Evolutionary conservation across 179 eudicot genomes (phyloP), one percentile per base, ranked within the genome.

Genomic region (Silene noctiflora): DNA sequence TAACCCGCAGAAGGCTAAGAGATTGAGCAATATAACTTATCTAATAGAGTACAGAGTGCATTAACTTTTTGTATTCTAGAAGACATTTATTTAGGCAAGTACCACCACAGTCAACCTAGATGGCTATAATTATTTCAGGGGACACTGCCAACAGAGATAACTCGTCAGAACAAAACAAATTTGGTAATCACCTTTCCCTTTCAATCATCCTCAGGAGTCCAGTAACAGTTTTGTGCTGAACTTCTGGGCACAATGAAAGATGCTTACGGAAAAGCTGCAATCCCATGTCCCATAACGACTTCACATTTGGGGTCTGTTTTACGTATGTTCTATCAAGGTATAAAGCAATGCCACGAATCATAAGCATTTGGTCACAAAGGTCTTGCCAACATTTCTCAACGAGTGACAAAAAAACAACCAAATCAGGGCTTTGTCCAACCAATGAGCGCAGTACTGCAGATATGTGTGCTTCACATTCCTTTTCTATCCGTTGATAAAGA

Each of bases 261-360:
- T 95, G 95, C 81, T 87, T 93, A 58, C 93, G 90, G 74, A 91
- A 95, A 77, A 95, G 96, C 83, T 88, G 96, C 88, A 95, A 86
- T 60, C 99, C 99, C 99, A 95, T 95, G 87, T 95, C 99, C 97
- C 97, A 95, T 80, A 95, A 81, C 58, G 99, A 95, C 67, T 91
- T 91, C 72, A 90, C 90, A 84, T 84, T 86, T 22, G 97, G 87
- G 48, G 87, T 86, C 81, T 93, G 99, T 76, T 91, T 95, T 83
- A 91, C 99, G 71, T 93, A 95, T 6, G 96, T 95, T 83, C 99
- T 91, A 79, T 95, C 98, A 29, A 93, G 95, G 84, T 84, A 89
- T 77, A 93, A 85, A 61, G 99, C 99, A 83, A 95, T 95, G 70
- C 93, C 86, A 79, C 99, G 99, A 69, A 95, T 95, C 98, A 95